Conservation (phyloP, 2,329 filamentous ascomycete species). For the Pseudogymnoascus sp. region DNA sequence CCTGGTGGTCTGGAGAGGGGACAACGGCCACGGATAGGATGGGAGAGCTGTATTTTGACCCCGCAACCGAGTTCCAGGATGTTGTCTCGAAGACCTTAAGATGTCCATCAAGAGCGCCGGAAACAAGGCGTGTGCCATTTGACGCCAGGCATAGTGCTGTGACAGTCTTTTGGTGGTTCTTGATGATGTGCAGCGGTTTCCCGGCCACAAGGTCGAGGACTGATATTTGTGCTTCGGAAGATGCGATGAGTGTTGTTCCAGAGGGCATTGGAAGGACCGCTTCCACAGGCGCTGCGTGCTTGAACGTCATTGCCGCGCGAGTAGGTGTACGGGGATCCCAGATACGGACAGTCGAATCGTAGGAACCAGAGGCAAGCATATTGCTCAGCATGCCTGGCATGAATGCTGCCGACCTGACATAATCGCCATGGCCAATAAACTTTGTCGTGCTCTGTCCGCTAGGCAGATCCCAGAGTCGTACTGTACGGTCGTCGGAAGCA, state of each 20-base stretch:
- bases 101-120: slow-evolving; percentile 86
- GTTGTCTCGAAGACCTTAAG: slow-evolving; percentile 95
- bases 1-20: slow-evolving; percentile 55
- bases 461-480: slow-evolving; percentile 89
- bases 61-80: slow-evolving; percentile 93
- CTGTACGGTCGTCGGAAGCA: slow-evolving; percentile 85
- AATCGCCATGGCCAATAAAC: slow-evolving; percentile 84
- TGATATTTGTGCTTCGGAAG: slow-evolving; percentile 78
- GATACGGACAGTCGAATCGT: slow-evolving; percentile 85
- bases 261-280: slow-evolving; percentile 79
- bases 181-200: slow-evolving; percentile 76
- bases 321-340: slow-evolving; percentile 80
- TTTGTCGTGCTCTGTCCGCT: slow-evolving; percentile 66
- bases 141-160: slow-evolving; percentile 79
- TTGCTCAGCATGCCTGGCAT: slow-evolving; percentile 64
- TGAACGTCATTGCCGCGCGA: slow-evolving; percentile 80
- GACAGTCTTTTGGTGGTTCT: slow-evolving; percentile 96
- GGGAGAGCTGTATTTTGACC: slow-evolving; percentile 85
- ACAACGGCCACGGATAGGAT: slow-evolving; percentile 79
- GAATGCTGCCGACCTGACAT: slow-evolving; percentile 80
- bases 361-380: slow-evolving; percentile 81
- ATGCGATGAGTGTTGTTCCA: slow-evolving; percentile 77
- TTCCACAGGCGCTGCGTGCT: slow-evolving; percentile 85
- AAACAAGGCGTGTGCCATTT: slow-evolving; percentile 71
- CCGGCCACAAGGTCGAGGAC: slow-evolving; percentile 90